A percentile compares a stretch with the other conserved stretches of the same genome.
phyloP scores from a whole-genome alignment of 352 stramenopile species.

The Phytophthora colocasiae region DNA sequence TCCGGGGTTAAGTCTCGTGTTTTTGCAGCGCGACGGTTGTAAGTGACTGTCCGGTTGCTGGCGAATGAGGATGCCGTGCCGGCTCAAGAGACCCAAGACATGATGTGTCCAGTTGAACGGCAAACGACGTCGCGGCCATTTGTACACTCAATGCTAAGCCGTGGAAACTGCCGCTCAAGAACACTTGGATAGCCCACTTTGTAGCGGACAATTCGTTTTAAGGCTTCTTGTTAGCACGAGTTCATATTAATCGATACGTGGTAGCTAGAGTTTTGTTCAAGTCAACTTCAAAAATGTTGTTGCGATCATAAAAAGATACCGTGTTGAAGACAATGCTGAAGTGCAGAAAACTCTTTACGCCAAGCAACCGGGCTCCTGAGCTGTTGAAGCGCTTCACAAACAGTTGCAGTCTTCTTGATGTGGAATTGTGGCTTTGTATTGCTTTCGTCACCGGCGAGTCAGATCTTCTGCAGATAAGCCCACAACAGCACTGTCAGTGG shows the following conservation, averaged over 20 bases:
- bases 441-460: not conserved
- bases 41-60: not conserved
- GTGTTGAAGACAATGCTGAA: slow-evolving; percentile 2
- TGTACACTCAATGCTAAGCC: slow-evolving; percentile 17
- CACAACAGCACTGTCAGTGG: not conserved
- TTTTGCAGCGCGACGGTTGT: slow-evolving; percentile 1
- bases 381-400: not conserved
- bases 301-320: slow-evolving; percentile 11
- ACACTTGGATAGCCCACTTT: too few relatives aligned
- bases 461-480: not conserved
- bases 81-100: slow-evolving; percentile 7
- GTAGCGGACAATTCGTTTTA: too few relatives aligned
- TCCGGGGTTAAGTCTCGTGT: too few relatives aligned
- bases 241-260: too few relatives aligned
- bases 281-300: slow-evolving; percentile 4
- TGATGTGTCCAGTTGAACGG: slow-evolving; percentile 30
- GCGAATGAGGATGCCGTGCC: slow-evolving; percentile 2
- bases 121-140: not conserved
- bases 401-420: too few relatives aligned
- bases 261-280: too few relatives aligned
- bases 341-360: slow-evolving; percentile 1
- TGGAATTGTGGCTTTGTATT: not conserved
- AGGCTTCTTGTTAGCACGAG: not conserved
- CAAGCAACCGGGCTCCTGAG: not conserved
- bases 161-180: not conserved